Conservation (phyloP, 2,329 filamentous ascomycete genomes). For the Aspergillus ibericus region DNA sequence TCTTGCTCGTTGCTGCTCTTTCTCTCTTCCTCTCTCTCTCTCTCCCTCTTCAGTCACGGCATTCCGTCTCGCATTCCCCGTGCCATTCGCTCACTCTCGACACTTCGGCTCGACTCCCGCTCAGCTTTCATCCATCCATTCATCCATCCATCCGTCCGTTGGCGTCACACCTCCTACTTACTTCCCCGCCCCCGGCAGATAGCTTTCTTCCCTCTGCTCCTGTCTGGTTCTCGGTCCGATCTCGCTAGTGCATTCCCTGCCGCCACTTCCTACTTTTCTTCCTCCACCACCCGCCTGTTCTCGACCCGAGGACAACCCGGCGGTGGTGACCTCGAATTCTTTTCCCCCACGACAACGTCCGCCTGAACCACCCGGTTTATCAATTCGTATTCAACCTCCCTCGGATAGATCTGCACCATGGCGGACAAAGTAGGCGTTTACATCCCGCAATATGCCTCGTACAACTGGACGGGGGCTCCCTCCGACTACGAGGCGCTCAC, state of each 20-base stretch:
- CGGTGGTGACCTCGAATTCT: slow-evolving; percentile 3
- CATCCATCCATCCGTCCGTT: neutral
- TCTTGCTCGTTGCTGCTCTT: slow-evolving; percentile 8
- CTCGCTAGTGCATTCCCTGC: neutral
- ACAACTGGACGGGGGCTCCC: slow-evolving; percentile 51
- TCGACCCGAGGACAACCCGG: neutral
- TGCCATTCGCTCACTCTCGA: neutral
- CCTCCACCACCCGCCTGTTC: slow-evolving; percentile 6
- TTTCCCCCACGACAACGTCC: neutral
- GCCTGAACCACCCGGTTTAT: neutral
- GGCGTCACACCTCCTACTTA: neutral
- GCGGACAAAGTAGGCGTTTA: slow-evolving; percentile 33
- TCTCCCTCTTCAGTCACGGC: neutral
- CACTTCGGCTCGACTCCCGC: neutral
- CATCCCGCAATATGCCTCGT: slow-evolving; percentile 48
- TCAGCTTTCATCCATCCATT: neutral
- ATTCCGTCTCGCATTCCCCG: slow-evolving; percentile 2
- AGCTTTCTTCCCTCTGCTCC: neutral
- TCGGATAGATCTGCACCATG: slow-evolving; percentile 23
- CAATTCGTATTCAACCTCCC: neutral
- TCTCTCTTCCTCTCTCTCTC: slow-evolving; percentile 9
- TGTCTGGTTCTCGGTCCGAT: neutral
- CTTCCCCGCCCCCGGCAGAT: neutral
- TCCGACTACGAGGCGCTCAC: slow-evolving; percentile 47
- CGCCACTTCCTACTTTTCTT: neutral